Conservation (phyloP, 2,329 filamentous ascomycete genomes). For the Macrophomina tecta region DNA sequence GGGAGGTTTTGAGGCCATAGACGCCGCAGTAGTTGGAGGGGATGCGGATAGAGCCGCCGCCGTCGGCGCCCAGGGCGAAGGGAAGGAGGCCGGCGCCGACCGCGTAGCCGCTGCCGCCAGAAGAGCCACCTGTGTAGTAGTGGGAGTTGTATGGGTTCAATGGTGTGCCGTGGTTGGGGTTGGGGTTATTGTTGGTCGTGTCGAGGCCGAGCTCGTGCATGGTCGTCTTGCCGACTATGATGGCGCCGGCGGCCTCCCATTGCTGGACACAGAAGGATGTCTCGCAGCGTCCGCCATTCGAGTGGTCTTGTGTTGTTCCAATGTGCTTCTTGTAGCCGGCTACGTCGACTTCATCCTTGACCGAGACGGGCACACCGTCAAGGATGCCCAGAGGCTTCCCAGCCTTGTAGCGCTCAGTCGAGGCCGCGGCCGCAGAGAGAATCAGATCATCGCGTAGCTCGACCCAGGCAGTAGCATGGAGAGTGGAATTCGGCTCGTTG, state of each 20-base stretch:
- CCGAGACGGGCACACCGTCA: slow-evolving; percentile 81
- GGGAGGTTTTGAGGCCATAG: slow-evolving; percentile 80
- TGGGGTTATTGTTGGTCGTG: slow-evolving; percentile 75
- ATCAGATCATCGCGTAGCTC: slow-evolving; percentile 68
- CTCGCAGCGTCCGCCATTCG: slow-evolving; percentile 43
- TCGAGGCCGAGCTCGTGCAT: slow-evolving; percentile 75
- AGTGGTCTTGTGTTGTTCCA: slow-evolving; percentile 68
- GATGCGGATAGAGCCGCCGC: slow-evolving; percentile 76
- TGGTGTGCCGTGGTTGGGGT: slow-evolving; percentile 75
- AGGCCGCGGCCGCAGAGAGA: slow-evolving; percentile 71
- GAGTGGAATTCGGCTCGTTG: slow-evolving; percentile 59
- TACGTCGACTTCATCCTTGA: slow-evolving; percentile 81
- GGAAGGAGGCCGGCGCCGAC: slow-evolving; percentile 74
- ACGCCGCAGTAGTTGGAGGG: slow-evolving; percentile 78
- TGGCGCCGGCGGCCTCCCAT: slow-evolving; percentile 75
- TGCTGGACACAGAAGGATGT: slow-evolving; percentile 75
- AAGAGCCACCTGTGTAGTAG: slow-evolving; percentile 84
- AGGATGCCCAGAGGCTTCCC: slow-evolving; percentile 71
- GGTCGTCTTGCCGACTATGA: slow-evolving; percentile 76
- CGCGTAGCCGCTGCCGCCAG: slow-evolving; percentile 75
- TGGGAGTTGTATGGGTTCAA: slow-evolving; percentile 76
- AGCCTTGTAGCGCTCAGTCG: slow-evolving; percentile 72
- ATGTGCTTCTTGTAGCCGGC: slow-evolving; percentile 71
- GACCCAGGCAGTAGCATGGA: slow-evolving; percentile 77
- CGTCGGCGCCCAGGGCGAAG: slow-evolving; percentile 73